These are phyloP conservation scores for Lophiotrema nucula DNA, from an alignment of 495 filamentous ascomycete genomes.

Conservation along the genomic window DNA sequence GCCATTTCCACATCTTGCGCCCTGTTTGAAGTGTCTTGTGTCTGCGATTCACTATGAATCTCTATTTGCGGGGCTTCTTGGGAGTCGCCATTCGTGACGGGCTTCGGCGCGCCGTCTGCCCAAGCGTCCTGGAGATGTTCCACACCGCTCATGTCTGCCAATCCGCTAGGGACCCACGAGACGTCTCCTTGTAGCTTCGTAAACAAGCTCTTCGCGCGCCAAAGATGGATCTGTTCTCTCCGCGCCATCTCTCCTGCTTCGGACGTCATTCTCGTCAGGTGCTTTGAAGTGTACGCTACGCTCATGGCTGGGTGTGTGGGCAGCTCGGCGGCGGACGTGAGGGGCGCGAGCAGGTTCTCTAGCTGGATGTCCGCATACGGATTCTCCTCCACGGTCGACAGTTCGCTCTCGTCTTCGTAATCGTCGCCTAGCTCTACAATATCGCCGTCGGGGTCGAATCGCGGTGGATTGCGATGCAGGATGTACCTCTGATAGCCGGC, in stretches of 20 bases:
- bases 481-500: conserved; percentile 82
- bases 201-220: conserved; percentile 74
- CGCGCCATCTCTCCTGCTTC: conserved; percentile 69
- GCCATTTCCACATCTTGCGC: conserved; percentile 16
- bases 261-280: conserved; percentile 73
- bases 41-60: not conserved
- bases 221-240: conserved; percentile 71
- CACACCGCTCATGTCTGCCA: conserved; percentile 7
- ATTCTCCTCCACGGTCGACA: conserved; percentile 71
- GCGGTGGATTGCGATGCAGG: conserved; percentile 69
- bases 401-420: conserved; percentile 73
- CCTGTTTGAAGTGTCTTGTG: conserved; percentile 1
- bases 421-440: conserved; percentile 73
- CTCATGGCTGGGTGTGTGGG: conserved; percentile 80
- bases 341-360: conserved; percentile 83
- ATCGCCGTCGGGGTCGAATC: conserved; percentile 83
- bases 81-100: not conserved
- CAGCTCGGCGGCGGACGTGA: conserved; percentile 83
- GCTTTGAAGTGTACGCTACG: conserved; percentile 74
- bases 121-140: not conserved
- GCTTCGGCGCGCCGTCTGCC: not conserved
- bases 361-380: conserved; percentile 78
- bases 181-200: conserved; percentile 76
- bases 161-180: conserved; percentile 71
- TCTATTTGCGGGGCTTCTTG: not conserved